Evolutionary conservation across 2,329 filamentous ascomycete genomes (phyloP).

Genomic region (Colletotrichum gloeosporioides): DNA sequence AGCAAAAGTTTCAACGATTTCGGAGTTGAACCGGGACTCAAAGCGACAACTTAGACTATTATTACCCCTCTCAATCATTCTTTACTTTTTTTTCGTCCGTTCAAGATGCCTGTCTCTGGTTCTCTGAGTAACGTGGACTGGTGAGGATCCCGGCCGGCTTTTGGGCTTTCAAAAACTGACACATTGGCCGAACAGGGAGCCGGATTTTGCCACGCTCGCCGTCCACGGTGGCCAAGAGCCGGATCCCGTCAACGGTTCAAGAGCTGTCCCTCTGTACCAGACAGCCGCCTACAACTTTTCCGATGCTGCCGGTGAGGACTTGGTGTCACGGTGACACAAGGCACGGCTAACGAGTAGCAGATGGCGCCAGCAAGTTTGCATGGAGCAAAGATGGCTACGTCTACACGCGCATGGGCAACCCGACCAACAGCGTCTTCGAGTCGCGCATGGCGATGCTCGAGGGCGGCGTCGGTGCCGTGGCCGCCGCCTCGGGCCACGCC

Average conservation of each 20-base stretch:
- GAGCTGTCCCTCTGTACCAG: constrained; percentile 95
- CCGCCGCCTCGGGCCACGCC: constrained; percentile 83
- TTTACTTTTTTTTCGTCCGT: not conserved
- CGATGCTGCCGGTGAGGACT: constrained; percentile 18
- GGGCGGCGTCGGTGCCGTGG: constrained; percentile 85
- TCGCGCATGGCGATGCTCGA: constrained; percentile 93
- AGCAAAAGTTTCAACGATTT: not conserved
- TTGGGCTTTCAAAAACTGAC: constrained; percentile 4
- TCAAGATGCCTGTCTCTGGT: constrained; percentile 33
- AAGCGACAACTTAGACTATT: constrained; percentile 7
- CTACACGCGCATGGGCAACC: constrained; percentile 96
- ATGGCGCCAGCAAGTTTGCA: constrained; percentile 37
- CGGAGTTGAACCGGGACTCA: not conserved
- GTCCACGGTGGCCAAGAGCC: constrained; percentile 64
- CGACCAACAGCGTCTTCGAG: constrained; percentile 94
- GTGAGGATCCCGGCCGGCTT: constrained; percentile 27
- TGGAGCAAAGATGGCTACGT: constrained; percentile 71
- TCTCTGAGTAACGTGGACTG: constrained; percentile 36
- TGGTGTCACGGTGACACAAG: not conserved
- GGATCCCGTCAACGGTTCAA: constrained; percentile 81
- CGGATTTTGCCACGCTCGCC: constrained; percentile 24
- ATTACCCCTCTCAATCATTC: constrained; percentile 12
- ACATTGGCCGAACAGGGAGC: constrained; percentile 7
- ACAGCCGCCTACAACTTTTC: constrained; percentile 59
- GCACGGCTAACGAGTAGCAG: constrained; percentile 13